Base-by-base conservation (phyloP, 2,329 filamentous ascomycete genomes). In the Xylariaceae sp. region DNA sequence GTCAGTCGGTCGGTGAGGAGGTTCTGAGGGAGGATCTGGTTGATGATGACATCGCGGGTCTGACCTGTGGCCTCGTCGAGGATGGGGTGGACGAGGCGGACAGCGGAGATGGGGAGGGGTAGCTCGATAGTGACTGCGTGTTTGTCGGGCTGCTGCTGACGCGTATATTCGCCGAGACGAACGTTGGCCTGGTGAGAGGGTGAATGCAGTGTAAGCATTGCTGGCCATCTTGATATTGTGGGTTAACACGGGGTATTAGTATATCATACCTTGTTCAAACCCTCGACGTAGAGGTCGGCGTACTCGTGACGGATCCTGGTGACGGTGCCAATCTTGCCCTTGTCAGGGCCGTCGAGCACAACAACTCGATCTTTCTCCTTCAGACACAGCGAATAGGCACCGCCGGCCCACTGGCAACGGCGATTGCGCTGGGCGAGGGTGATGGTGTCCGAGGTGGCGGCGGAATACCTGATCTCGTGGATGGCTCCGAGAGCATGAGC, bases 11-110 rank as follows among this genome's bases (percentile, higher is more conserved):
- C 78, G 53, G 75, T 66, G 54, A 73, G 71, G 31, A 83, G 73
- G 44, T 68, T 69, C 14, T 74, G 71, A 42, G 79, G 78, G 58
- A 81, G 77, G 50, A 94, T 74, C 67, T 88, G 79, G 66, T 89
- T 83, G 68, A 96, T 84, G 63, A 96, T 80, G 53, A 89, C 84
- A 67, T 97, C 92, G 65, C 83, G 82, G 42, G 79, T 79, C 28
- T 72, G 63, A 64, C 86, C 85, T 12, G 87, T 88, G 57, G 74
- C 71, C 14, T 82, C 78, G 68, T 94, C 82, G 45, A 77, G 76
- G 48, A 95, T 75, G 18, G 89, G 85, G 66, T 89, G 84, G 45
- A 97, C 90, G 33, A 97, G 88, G 51, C 90, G 89, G 58, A 97
- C 78, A 55, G 88, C 78, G 33, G 82, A 79, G 63, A 95, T 78